phyloP scores from a whole-genome alignment of 2,329 filamentous ascomycete genomes.

The Phyllosticta citribraziliensis region DNA sequence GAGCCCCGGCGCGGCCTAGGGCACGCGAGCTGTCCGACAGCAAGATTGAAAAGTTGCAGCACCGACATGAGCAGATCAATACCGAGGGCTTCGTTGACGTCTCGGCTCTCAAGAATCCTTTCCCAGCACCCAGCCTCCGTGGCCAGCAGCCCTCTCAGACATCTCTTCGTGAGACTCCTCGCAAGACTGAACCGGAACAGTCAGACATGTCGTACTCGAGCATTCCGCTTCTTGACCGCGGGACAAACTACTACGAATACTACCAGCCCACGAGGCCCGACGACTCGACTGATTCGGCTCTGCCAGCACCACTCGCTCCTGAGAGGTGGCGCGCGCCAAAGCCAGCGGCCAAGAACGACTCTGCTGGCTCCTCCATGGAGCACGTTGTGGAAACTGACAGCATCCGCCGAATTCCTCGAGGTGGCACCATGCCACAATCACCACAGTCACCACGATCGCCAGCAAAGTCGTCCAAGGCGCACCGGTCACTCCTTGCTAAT shows the following conservation, averaged over 20 bases:
- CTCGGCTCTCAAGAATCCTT: neutral
- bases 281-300: conserved; percentile 12
- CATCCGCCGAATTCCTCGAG: conserved; percentile 37
- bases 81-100: neutral
- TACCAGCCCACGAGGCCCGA: neutral
- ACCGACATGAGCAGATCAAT: neutral
- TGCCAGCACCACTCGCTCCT: conserved; percentile 21
- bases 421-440: conserved; percentile 31
- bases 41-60: neutral
- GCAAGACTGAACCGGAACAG: conserved; percentile 35
- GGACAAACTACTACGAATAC: conserved; percentile 20
- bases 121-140: neutral
- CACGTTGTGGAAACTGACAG: conserved; percentile 43
- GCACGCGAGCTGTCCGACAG: conserved; percentile 2
- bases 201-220: conserved; percentile 70
- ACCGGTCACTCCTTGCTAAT: conserved; percentile 42
- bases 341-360: conserved; percentile 16
- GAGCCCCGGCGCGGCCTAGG: neutral
- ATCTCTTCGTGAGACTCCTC: conserved; percentile 13
- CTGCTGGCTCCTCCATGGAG: conserved; percentile 41
- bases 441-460: conserved; percentile 17
- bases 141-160: neutral
- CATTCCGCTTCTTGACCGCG: conserved; percentile 65
- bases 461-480: conserved; percentile 12
- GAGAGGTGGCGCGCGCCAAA: conserved; percentile 13